Percentiles rank a stretch among this genome's conserved stretches.
These are phyloP conservation scores for Podospora pseudoanserina DNA, from an alignment of 495 filamentous ascomycete genomes.

Conservation along the genomic window DNA sequence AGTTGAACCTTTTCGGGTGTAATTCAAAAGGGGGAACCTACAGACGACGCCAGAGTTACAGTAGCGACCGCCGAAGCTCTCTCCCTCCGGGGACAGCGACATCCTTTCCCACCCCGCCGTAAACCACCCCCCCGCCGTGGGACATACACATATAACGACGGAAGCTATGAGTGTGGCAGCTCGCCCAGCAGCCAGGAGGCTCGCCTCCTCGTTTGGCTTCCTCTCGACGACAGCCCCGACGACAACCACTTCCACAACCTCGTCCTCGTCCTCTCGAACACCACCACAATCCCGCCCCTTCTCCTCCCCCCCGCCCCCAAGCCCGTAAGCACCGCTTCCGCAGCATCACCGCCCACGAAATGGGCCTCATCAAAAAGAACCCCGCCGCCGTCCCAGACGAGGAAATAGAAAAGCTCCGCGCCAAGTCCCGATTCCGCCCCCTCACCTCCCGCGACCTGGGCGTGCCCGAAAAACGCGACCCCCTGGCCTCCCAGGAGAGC, in stretches of 20 bases:
- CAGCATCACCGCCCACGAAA: no score
- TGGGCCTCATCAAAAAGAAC: no score
- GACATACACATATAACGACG: not conserved
- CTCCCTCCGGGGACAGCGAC: not conserved
- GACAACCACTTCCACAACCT: constrained; percentile 1
- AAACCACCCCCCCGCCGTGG: not conserved
- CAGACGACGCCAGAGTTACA: not conserved
- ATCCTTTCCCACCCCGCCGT: not conserved
- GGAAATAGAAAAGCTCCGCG: no score
- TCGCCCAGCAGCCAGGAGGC: constrained; percentile 33
- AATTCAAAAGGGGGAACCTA: not conserved
- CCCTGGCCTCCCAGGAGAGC: constrained; percentile 34
- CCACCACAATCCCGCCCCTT: constrained; percentile 28
- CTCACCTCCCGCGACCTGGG: constrained; percentile 45
- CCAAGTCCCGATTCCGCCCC: constrained; percentile 40
- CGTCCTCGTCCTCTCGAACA: not conserved
- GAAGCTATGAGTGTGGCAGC: constrained; percentile 33
- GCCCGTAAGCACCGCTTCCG: constrained; percentile 26
- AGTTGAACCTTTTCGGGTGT: not conserved
- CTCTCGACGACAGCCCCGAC: constrained; percentile 16
- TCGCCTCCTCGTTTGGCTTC: constrained; percentile 24
- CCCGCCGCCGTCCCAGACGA: no score
- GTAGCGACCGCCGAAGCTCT: not conserved
- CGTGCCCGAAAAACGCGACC: not conserved
- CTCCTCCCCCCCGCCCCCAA: constrained; percentile 29